Evolutionary conservation across 2,329 filamentous ascomycete species (phyloP), one percentile per base, ranked within the genome.

Genomic region (Colletotrichum gloeosporioides): DNA sequence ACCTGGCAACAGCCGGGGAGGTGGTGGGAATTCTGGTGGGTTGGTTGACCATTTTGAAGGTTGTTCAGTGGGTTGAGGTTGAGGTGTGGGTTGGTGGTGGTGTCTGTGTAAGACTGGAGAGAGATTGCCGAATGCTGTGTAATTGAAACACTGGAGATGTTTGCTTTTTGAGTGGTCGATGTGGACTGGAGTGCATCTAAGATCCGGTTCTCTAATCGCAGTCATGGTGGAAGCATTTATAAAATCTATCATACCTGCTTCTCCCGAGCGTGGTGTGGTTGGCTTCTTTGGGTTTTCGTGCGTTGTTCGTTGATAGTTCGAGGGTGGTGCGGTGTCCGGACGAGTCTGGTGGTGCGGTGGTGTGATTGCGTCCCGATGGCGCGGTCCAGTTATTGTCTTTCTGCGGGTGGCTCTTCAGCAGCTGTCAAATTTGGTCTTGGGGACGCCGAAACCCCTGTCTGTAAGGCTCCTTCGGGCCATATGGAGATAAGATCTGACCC

Each of bases 301-400:
- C 7, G 61, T 76, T 76, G 71, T 29, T 34, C 62, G 65, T 76
- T 70, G 65, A 63, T 75, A 75, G 74, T 55, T 57, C 65, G 74
- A 74, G 34, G 49, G 74, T 76, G 74, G 74, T 76, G 74, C 32
- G 74, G 74, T 76, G 32, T 36, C 32, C 34, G 69, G 63, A 64
- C 69, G 63, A 36, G 71, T 69, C 16, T 68, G 73, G 73, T 31
- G 69, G 69, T 31, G 55, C n/a, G 63, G 73, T 76, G 73, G 73
- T 76, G 73, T 73, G 73, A 76, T 76, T 72, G 44, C 63, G 18
- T 76, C 63, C 73, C 73, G 57, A 49, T 73, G 63, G 73, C 64
- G 69, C 63, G 69, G 73, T 64, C 69, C 66, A 32, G 36, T 62
- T 25, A 39, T n/a, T 64, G 22, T 44, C 62, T 25, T 34, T n/a